Evolutionary conservation across 2,329 filamentous ascomycete species (phyloP), one percentile per base, ranked within the genome.

Genomic region (Zymoseptoria brevis): DNA sequence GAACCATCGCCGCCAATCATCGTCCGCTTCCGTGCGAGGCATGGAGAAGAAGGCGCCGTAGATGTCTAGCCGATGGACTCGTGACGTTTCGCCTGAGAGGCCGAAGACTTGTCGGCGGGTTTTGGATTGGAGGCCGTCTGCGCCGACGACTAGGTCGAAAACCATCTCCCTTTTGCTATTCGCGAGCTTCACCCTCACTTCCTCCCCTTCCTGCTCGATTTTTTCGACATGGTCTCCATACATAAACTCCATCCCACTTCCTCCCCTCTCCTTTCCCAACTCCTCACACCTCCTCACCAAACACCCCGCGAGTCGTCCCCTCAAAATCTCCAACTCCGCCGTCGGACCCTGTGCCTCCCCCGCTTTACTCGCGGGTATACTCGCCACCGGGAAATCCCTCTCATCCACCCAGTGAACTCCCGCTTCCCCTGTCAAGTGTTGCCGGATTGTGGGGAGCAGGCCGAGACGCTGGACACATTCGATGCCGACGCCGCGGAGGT

Each of bases 11-110:
- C 69, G 57, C 71, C 71, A 73, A 3, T 63, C 57, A 9, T 56
- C 65, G 41, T 73, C 70, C 1, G 50, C 65, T 2, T 51, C 19
- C 11, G 56, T 56, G 6, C 58, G 60, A 0, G 69, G 66, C 55
- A 71, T 69, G 35, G 62, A 67, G 62, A 72, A 73, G 65, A 71
- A 73, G 1, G 59, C 69, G 16, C 64, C 66, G 56, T 69, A 72
- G 58, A 69, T 68, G n/a, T 65, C 61, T 19, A 71, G 48, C 2
- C 54, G 55, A 11, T 65, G 62, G 19, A 69, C 11, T 5, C 61
- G 30, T 1, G 58, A 56, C 0, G 59, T 49, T 13, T 69, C 66
- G n/a, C 57, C 61, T 22, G 63, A 51, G 1, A 59, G 60, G 9
- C 70, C 69, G 50, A 66, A 73, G 2, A 65, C 67, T 52, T 71